Base-by-base conservation (phyloP, 192 early-diverging fungal genomes). In the Powellomyces hirtus region DNA sequence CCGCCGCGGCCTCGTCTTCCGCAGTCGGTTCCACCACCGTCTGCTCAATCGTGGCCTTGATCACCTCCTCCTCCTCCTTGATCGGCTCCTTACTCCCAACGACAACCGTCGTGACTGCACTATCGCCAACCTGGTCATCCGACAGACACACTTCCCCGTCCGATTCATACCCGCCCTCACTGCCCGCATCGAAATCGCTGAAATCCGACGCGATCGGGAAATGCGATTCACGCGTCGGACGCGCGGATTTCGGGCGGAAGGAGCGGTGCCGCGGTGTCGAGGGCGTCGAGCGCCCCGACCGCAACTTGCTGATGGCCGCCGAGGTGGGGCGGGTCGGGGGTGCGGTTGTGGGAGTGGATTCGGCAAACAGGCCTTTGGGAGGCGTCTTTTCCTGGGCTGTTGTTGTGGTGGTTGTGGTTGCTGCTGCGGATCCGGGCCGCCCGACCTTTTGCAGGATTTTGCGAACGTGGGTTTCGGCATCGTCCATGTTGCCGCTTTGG, bases 161-260 rank as follows among this genome's bases (percentile, higher is more conserved):
- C 10, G 50, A 57, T 37, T 75, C 74, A 37, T 51, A 64, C 1
- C 72, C 75, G 11, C 66, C 53, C 34, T 80, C 75, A 38, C 60
- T 63, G 16, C 52, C 60, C 13, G 53, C 60, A 18, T 69, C 75
- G 46, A 74, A 77, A 22, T 80, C 79, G 45, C 71, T 79, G 57
- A 81, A 81, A 34, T 66, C 79, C 6, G 65, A 59, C 16, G 77
- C 71, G 11, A 64, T 44, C 29, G 82, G 82, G 60, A 76, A 84
- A 31, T 66, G 42, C 59, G 75, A 71, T 20, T 76, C 57, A 24
- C 82, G 66, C 4, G 77, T 77, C 6, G 82, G 82, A 1, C 82
- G 59, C 22, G 82, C 82, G 14, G 76, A 78, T 36, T 81, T 79
- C 16, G 82, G 82, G 33, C 81, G 70, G 30, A 52, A 29, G 16